Conservation (phyloP, 148 eudicot genomes). For the Spergularia marina region DNA sequence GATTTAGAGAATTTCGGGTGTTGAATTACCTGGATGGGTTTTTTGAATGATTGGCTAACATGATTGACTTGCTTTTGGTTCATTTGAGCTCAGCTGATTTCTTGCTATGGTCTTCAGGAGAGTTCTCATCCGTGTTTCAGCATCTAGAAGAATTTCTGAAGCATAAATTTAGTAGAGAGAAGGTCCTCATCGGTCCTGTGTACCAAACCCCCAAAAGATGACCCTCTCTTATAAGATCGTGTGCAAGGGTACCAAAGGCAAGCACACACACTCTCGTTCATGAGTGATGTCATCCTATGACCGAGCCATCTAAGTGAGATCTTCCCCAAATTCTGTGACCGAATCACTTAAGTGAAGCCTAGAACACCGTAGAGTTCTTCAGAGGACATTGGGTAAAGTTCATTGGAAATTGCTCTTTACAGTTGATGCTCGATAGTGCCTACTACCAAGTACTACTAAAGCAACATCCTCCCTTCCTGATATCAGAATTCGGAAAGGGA, state of each 20-base stretch:
- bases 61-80: background rate
- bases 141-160: conserved; percentile 56
- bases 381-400: too few species aligned
- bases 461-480: too few species aligned
- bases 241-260: background rate
- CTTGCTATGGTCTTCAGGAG: conserved; percentile 35
- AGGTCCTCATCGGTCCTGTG: conserved; percentile 10
- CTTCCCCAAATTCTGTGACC: too few species aligned
- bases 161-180: conserved; percentile 48
- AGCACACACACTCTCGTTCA: background rate
- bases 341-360: too few species aligned
- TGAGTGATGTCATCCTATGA: too few species aligned
- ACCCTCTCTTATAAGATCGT: background rate
- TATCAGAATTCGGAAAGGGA: too few species aligned
- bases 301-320: too few species aligned
- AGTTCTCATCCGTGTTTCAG: conserved; percentile 45
- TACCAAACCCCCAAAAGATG: background rate
- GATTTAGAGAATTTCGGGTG: background rate
- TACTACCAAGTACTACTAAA: too few species aligned
- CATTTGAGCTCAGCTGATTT: background rate
- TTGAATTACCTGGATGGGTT: background rate
- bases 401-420: too few species aligned
- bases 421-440: too few species aligned
- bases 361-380: too few species aligned
- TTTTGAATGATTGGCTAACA: background rate